Evolutionary conservation across 2,329 filamentous ascomycete genomes (phyloP), one percentile per base, ranked within the genome.

Genomic region (Ilyonectria sp.): DNA sequence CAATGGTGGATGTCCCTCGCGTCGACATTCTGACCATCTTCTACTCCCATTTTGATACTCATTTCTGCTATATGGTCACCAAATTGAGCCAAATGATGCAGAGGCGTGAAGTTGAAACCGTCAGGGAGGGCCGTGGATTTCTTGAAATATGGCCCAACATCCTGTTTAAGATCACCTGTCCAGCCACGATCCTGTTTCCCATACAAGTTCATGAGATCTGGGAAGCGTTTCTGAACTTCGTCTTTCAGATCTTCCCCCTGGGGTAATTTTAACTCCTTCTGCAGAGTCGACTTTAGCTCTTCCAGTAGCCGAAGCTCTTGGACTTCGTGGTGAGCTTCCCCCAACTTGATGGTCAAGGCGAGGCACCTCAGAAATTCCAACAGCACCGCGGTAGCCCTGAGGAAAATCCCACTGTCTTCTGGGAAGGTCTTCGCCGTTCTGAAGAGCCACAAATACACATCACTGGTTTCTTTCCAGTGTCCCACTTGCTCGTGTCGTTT

Each of bases 1-100:
- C 74, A 75, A 10, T 68, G 63, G 23, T 69, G 49, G 33, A 71
- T 67, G 52, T 76, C 74, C 10, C 46, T 67, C 26, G 10, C 29
- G 26, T 70, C 50, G 21, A 70, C 33, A 8, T 56, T 33, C 10
- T 62, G 56, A 17, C 50, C 49, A n/a, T n/a, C n/a, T n/a, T n/a
- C n/a, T n/a, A n/a, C n/a, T n/a, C n/a, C n/a, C n/a, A n/a, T n/a
- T n/a, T n/a, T n/a, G n/a, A n/a, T n/a, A n/a, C n/a, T n/a, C n/a
- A n/a, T n/a, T n/a, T n/a, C n/a, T n/a, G n/a, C n/a, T n/a, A n/a
- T n/a, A n/a, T n/a, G n/a, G n/a, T n/a, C n/a, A n/a, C n/a, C n/a
- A n/a, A n/a, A n/a, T n/a, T n/a, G n/a, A n/a, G n/a, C n/a, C n/a
- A n/a, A n/a, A n/a, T n/a, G n/a, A n/a, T n/a, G n/a, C n/a, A n/a